Evolutionary conservation across 768 basidiomycete genomes (phyloP).

Genomic region (Termitomyces sp.): DNA sequence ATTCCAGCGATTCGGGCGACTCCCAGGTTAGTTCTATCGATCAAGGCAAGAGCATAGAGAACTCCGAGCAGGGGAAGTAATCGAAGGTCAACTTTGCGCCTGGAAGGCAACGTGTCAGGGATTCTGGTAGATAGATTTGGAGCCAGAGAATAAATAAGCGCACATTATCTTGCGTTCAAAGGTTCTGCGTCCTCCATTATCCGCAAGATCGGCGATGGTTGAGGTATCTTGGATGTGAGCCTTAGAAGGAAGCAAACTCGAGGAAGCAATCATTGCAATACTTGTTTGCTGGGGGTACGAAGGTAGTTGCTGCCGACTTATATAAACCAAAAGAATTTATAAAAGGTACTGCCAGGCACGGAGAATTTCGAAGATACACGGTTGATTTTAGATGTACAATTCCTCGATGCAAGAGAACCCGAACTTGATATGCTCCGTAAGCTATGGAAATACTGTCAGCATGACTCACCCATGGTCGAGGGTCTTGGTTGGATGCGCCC

Average conservation of each 20-base stretch:
- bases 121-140: not conserved
- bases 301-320: slow-evolving; percentile 1
- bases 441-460: not conserved
- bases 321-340: not conserved
- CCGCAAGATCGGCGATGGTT: slow-evolving; percentile 1
- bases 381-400: not conserved
- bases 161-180: slow-evolving; percentile 16
- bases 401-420: slow-evolving; percentile 3
- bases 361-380: not conserved
- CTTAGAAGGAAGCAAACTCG: slow-evolving; percentile 5
- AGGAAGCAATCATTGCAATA: slow-evolving; percentile 6
- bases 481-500: slow-evolving; percentile 8
- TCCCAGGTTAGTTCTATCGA: slow-evolving; percentile 29
- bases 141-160: not conserved
- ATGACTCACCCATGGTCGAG: not conserved
- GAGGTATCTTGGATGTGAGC: not conserved
- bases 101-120: slow-evolving; percentile 3
- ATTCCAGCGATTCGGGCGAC: slow-evolving; percentile 31
- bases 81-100: slow-evolving; percentile 27
- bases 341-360: slow-evolving; percentile 4
- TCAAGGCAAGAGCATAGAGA: slow-evolving; percentile 28
- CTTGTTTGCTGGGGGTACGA: not conserved
- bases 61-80: slow-evolving; percentile 29
- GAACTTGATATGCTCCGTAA: slow-evolving; percentile 1
- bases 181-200: not conserved